Evolutionary conservation across 23 red algal genomes (phyloP).

Genomic region (Gracilaria caudata): DNA sequence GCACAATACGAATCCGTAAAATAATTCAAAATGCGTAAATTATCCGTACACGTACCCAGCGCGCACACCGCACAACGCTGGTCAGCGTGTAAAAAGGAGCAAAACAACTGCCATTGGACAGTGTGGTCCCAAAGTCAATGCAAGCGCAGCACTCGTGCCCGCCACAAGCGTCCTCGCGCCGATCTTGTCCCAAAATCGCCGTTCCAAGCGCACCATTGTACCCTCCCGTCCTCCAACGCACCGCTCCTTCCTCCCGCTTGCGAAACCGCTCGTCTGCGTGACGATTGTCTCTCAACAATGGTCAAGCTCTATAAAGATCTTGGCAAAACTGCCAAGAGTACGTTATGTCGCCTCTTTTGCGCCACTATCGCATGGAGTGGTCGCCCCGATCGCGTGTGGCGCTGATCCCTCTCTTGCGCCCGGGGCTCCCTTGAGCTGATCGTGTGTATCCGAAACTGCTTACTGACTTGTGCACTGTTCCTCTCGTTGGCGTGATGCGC

Average conservation of each 20-base stretch:
- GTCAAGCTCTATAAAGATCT: slow-evolving; percentile 83
- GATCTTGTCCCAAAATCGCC: neutral
- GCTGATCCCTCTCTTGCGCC: too few species aligned
- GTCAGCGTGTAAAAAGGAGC: too few species aligned
- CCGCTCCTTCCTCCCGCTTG: neutral
- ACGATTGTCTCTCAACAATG: slow-evolving; percentile 12
- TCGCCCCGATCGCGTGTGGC: neutral
- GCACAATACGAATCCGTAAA: too few species aligned
- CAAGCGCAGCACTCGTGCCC: neutral
- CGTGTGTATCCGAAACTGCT: neutral
- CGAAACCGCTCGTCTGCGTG: neutral
- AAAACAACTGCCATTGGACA: neutral
- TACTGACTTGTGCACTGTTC: neutral
- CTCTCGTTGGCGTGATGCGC: neutral
- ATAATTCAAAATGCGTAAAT: too few species aligned
- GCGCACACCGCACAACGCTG: neutral
- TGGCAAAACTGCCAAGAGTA: slow-evolving; percentile 84
- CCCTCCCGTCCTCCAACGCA: neutral
- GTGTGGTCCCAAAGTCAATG: neutral
- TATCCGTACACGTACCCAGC: neutral
- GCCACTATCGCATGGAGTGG: neutral
- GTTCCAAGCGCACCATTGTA: neutral
- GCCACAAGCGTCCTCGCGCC: neutral
- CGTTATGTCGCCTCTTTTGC: slow-evolving; percentile 11
- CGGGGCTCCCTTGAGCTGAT: neutral